Base-by-base conservation (phyloP, 2,329 filamentous ascomycete species). In the Epichloe amarillans region DNA sequence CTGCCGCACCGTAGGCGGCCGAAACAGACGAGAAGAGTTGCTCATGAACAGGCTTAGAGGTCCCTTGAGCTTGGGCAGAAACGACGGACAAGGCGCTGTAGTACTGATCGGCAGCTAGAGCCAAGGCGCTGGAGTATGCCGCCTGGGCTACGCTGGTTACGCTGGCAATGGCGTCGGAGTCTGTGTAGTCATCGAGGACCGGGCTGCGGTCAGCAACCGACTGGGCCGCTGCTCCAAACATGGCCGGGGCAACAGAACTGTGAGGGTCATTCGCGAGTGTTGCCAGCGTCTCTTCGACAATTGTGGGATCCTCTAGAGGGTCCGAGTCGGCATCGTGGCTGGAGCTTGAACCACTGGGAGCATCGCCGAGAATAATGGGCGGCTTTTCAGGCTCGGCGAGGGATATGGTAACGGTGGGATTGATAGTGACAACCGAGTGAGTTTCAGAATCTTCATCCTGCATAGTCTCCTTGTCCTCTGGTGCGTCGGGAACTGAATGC, bases 11-110 rank as follows among this genome's bases (percentile, higher is more conserved):
- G 61, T 88, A 89, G 1, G 78, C 83, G 5, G 72, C 75, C 8
- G 83, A 82, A 10, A 86, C 77, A 0, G 84, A 86, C 8, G 82
- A 76, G 12, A 86, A 69, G 62, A 88, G 76, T 54, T 86, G 73
- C 57, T 86, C 73, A 54, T 88, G 82, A 4, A 79, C 74, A 7
- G 86, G 84, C 60, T 84, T 78, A 1, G 83, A 79, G 1, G 81
- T 81, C 35, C 84, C 84, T 30, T 78, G 80, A 39, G 88, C 75
- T 58, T 86, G 77, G 4, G 72, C 76, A 1, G 83, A 87, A 2
- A 86, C 72, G 26, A 79, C 72, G 1, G 83, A 83, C 58, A 82
- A 79, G 10, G 84, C 86, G 21, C 79, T 79, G 0, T 76, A 75
- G 57, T 86, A 87, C 50, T 84, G 81, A 40, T 79, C 73, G n/a